Evolutionary conservation across 805 yeast species (phyloP).

Genomic region (Starmera caribaea): DNA sequence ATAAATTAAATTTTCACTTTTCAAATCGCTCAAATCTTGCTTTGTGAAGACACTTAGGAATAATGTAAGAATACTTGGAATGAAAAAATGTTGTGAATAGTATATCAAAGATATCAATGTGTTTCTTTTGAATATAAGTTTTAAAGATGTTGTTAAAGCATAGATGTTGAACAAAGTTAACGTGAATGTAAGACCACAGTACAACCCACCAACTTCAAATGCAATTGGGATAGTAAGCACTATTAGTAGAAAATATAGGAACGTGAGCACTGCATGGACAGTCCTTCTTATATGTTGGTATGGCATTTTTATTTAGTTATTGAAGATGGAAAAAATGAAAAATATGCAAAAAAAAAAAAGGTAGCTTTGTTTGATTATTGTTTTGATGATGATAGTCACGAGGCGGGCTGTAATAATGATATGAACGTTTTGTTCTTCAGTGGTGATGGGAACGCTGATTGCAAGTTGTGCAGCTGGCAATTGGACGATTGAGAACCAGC

Average conservation of each 20-base stretch:
- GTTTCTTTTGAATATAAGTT: constrained; percentile 36
- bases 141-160: constrained; percentile 61
- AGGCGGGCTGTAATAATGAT: too few relatives aligned
- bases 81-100: constrained; percentile 71
- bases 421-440: too few relatives aligned
- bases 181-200: constrained; percentile 82
- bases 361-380: too few relatives aligned
- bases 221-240: constrained; percentile 84
- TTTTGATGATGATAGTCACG: too few relatives aligned
- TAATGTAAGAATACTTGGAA: constrained; percentile 73
- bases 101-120: constrained; percentile 37
- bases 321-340: too few relatives aligned
- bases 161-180: constrained; percentile 64
- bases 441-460: too few relatives aligned
- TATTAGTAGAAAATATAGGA: constrained; percentile 56
- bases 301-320: too few relatives aligned
- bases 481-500: too few relatives aligned
- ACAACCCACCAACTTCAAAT: constrained; percentile 86
- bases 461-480: too few relatives aligned
- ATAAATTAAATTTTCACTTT: constrained; percentile 13
- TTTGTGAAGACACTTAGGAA: constrained; percentile 47
- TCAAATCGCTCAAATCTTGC: constrained; percentile 16
- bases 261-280: constrained; percentile 30
- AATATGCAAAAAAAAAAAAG: too few relatives aligned
- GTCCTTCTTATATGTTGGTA: constrained; percentile 1